Evolutionary conservation across 2,329 filamentous ascomycete species (phyloP).

Genomic region (Nothomitra cinnamomea): DNA sequence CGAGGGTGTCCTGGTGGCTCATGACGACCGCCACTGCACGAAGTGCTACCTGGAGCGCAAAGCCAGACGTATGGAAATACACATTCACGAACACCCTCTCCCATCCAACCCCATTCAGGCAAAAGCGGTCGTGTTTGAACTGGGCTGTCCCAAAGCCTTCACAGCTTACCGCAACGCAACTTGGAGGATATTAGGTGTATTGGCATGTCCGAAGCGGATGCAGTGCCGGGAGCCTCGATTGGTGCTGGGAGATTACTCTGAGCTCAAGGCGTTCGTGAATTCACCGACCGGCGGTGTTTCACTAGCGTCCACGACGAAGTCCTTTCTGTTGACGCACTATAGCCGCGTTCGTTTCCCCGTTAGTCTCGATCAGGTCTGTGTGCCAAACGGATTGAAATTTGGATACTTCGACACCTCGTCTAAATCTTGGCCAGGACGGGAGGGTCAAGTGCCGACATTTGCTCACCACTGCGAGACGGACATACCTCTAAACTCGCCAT

Average conservation of each 20-base stretch:
- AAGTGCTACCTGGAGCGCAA: conserved; percentile 26
- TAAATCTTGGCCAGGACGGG: conserved; percentile 23
- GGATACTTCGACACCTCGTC: conserved; percentile 29
- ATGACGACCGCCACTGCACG: conserved; percentile 23
- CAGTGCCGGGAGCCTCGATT: conserved; percentile 12
- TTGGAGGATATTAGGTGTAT: conserved; percentile 27
- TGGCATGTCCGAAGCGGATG: conserved; percentile 17
- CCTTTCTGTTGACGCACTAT: conserved; percentile 33
- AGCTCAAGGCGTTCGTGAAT: conserved; percentile 16
- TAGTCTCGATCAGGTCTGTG: conserved; percentile 24
- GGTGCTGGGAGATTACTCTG: conserved; percentile 19
- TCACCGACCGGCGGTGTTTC: conserved; percentile 14
- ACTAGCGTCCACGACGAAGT: conserved; percentile 30
- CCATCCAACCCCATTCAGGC: conserved; percentile 21
- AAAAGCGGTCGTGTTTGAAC: conserved; percentile 35
- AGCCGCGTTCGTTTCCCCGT: conserved; percentile 24
- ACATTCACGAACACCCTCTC: conserved; percentile 32
- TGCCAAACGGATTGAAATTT: conserved; percentile 29
- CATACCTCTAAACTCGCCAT: conserved; percentile 24
- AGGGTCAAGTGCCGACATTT: conserved; percentile 22
- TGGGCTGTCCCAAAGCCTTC: conserved; percentile 28
- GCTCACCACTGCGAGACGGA: conserved; percentile 27
- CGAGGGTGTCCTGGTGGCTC: conserved; percentile 13
- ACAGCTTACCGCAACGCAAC: conserved; percentile 34
- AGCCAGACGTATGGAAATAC: conserved; percentile 26